Evolutionary conservation across 306 rosid species (phyloP), one percentile per base, ranked within the genome.

Genomic region (Aeschynomene evenia): DNA sequence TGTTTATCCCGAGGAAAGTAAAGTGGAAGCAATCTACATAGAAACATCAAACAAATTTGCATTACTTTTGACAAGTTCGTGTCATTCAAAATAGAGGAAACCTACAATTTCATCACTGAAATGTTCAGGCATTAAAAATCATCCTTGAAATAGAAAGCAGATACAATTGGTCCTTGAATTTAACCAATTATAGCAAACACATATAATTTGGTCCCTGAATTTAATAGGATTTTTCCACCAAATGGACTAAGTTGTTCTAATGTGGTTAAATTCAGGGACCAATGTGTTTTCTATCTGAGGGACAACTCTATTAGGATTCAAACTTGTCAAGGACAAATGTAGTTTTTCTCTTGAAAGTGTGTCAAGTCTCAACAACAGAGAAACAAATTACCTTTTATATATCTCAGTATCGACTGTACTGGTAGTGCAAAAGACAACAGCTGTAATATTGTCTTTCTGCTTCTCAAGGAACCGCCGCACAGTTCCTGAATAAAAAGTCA

Each of bases 1-100:
- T 91, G 97, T 67, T 81, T 87, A 84, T 94, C 97, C 68, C 97
- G 94, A 28, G 99, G 97, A 83, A 94, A 94, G 81, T 94, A 94
- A 54, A 94, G 95, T 2, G 99, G 96, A 76, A 94, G 99, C 80
- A 94, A 88, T 80, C 99, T 94, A 67, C 70, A 77, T 34, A 67
- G 34, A 54, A 26, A 45, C 52, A 64, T 6, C 34, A 63, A 36
- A 31, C 24, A 40, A 68, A 43, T 31, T 33, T 20, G 36, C 37
- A 40, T 7, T 54, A 60, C 45, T 57, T 22, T 50, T 22, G 18
- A 49, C 29, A 73, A 72, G 70, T 45, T 69, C 28, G 13, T 50
- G 37, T 54, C 70, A 55, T 64, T 62, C 68, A 70, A 68, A 79
- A 53, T 66, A 73, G 5, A 28, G 31, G 5, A 28, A 28, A 28